Percentiles rank a stretch among this genome's conserved stretches.
Conservation (phyloP, 1,139 yeast species). For the Candida glucosophila region DNA sequence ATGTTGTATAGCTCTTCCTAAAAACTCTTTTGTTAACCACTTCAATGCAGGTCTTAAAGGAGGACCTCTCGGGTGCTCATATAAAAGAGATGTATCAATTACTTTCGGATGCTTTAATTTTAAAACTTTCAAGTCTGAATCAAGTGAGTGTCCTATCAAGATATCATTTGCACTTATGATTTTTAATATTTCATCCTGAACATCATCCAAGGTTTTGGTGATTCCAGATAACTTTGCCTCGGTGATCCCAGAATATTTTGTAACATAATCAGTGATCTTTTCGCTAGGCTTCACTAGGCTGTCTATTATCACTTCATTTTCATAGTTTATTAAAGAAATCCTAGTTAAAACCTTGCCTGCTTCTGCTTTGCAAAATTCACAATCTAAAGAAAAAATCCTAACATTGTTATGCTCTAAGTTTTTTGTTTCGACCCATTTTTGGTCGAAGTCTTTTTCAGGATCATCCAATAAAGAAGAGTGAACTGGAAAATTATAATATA, state of each 20-base stretch:
- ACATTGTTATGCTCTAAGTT: constrained; percentile 45
- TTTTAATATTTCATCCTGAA: constrained; percentile 47
- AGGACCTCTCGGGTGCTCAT: constrained; percentile 70
- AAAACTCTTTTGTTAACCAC: constrained; percentile 50
- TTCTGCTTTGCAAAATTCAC: constrained; percentile 79
- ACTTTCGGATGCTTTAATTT: constrained; percentile 53
- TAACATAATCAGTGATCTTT: constrained; percentile 69
- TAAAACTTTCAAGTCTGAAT: constrained; percentile 57
- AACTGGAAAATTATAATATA: constrained; percentile 49
- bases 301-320: constrained; percentile 55
- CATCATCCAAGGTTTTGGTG: constrained; percentile 56
- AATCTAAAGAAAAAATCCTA: constrained; percentile 73
- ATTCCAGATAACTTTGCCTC: constrained; percentile 54
- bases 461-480: constrained; percentile 20
- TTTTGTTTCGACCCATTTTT: constrained; percentile 53
- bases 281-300: constrained; percentile 69
- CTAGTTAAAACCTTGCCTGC: constrained; percentile 65
- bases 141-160: constrained; percentile 66
- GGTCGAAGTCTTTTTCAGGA: constrained; percentile 3
- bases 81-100: constrained; percentile 59
- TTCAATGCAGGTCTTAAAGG: constrained; percentile 73
- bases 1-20: constrained; percentile 53
- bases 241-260: constrained; percentile 82
- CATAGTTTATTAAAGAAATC: constrained; percentile 62
- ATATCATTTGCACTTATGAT: constrained; percentile 41